Evolutionary conservation across 2,329 filamentous ascomycete species (phyloP).

Genomic region (Beauveria sp.): DNA sequence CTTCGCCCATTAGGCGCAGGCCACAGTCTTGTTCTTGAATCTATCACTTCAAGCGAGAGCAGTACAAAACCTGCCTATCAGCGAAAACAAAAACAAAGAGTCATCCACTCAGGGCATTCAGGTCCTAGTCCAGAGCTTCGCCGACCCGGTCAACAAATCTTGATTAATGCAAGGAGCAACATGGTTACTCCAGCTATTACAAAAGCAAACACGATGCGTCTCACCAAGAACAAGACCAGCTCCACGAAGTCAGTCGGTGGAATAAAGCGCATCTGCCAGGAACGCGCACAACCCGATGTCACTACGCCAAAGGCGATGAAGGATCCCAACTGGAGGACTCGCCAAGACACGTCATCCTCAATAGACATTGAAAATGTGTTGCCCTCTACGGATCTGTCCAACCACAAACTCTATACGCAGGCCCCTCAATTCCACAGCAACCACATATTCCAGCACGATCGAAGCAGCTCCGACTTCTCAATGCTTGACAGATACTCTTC

Average conservation of each 20-base stretch:
- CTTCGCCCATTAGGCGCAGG: not conserved
- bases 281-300: slow-evolving; percentile 17
- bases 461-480: not conserved
- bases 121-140: not conserved
- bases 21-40: not conserved
- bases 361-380: not conserved
- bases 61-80: not conserved
- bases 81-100: not conserved
- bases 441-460: not conserved
- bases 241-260: not conserved
- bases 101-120: not conserved
- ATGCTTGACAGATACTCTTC: not conserved
- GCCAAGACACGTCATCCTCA: slow-evolving; percentile 10
- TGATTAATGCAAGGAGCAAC: not conserved
- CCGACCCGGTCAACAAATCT: not conserved
- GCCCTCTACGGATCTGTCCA: not conserved
- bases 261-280: not conserved
- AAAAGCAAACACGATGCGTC: not conserved
- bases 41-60: not conserved
- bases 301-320: slow-evolving; percentile 26
- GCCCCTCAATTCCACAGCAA: not conserved
- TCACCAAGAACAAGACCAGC: not conserved
- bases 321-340: slow-evolving; percentile 28
- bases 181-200: not conserved
- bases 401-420: not conserved